Conservation (phyloP, 2,329 filamentous ascomycete genomes). For the Hypoxylon sp. region DNA sequence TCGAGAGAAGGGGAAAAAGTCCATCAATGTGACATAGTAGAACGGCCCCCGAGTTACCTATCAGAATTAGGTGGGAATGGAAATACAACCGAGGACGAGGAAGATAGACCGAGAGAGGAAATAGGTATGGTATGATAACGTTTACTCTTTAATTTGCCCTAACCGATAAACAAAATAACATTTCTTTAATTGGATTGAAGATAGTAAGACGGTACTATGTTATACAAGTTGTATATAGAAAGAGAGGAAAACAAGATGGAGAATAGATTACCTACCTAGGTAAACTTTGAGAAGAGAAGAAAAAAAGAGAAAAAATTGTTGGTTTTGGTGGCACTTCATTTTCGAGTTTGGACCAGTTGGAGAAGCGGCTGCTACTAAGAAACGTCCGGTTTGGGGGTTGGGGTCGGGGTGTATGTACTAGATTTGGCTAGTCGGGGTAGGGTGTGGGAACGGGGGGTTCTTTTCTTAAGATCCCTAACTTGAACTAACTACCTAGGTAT, state of each 20-base stretch:
- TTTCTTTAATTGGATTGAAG: neutral
- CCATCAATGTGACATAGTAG: conserved; percentile 39
- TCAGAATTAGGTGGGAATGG: conserved; percentile 25
- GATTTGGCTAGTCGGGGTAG: conserved; percentile 34
- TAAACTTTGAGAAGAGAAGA: neutral
- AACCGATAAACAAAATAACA: neutral
- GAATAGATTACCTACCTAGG: conserved; percentile 2
- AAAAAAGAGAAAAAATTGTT: conserved; percentile 27
- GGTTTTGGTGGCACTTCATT: conserved; percentile 32
- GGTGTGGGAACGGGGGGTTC: conserved; percentile 22
- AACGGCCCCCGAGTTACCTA: conserved; percentile 31
- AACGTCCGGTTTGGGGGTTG: conserved; percentile 41
- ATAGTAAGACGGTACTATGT: conserved; percentile 3
- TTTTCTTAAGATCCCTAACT: conserved; percentile 27
- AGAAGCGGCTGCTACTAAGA: conserved; percentile 40
- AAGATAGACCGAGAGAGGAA: conserved; percentile 39
- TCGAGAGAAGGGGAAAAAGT: conserved; percentile 4
- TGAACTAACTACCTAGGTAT: neutral
- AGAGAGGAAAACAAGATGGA: conserved; percentile 1
- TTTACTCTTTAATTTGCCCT: conserved; percentile 11
- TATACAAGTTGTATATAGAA: conserved; percentile 1
- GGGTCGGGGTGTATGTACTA: conserved; percentile 38
- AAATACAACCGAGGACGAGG: conserved; percentile 39
- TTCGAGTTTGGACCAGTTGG: conserved; percentile 38
- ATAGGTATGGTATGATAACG: conserved; percentile 29